These are phyloP conservation scores for Podaxis pistillaris DNA, from an alignment of 768 basidiomycete genomes.

Conservation along the genomic window DNA sequence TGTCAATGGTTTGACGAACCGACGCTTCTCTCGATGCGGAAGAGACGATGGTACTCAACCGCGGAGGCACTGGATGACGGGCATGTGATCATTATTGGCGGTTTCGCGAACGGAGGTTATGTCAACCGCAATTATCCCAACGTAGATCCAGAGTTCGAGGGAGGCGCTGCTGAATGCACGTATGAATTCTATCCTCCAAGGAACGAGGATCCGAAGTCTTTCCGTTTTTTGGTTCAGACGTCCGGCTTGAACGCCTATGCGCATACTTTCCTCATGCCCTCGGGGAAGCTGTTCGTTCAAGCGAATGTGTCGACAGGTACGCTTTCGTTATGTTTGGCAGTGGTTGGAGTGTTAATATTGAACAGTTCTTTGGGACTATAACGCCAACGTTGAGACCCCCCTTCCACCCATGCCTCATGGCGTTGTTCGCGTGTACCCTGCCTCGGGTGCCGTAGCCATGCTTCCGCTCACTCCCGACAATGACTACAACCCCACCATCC, in stretches of 20 bases:
- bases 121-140: constrained; percentile 76
- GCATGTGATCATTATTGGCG: constrained; percentile 75
- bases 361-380: constrained; percentile 32
- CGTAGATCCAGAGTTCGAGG: constrained; percentile 57
- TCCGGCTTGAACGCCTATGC: constrained; percentile 80
- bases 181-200: constrained; percentile 80
- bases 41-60: constrained; percentile 74
- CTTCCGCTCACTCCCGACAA: constrained; percentile 88
- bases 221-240: constrained; percentile 68
- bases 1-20: constrained; percentile 78
- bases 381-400: constrained; percentile 53
- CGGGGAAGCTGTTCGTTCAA: constrained; percentile 79
- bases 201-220: constrained; percentile 43
- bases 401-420: constrained; percentile 75
- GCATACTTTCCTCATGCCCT: constrained; percentile 71
- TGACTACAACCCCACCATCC: constrained; percentile 78
- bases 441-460: constrained; percentile 86
- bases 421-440: constrained; percentile 85
- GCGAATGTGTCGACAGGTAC: constrained; percentile 76
- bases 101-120: constrained; percentile 76
- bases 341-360: not conserved
- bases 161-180: constrained; percentile 76
- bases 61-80: constrained; percentile 79
- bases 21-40: constrained; percentile 61
- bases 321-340: constrained; percentile 23